Evolutionary conservation across 805 yeast genomes (phyloP).

Genomic region (Kodamaea jinghongensis): DNA sequence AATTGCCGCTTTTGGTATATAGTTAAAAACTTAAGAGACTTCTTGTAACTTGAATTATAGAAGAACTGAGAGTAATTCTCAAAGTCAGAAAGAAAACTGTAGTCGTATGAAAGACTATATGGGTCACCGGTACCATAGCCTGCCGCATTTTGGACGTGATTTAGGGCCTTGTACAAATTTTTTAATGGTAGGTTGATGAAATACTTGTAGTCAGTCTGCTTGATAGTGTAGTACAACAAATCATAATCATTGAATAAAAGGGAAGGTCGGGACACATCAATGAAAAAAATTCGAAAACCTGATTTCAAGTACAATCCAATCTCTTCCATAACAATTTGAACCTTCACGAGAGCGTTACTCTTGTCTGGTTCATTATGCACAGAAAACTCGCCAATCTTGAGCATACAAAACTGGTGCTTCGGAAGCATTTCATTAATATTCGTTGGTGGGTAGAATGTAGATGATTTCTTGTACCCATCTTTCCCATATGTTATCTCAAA

Average conservation of each 20-base stretch:
- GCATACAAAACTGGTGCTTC: slow-evolving; percentile 45
- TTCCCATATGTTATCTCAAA: slow-evolving; percentile 43
- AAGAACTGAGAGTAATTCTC: slow-evolving; percentile 33
- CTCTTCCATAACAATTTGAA: slow-evolving; percentile 53
- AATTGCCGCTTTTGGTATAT: slow-evolving; percentile 42
- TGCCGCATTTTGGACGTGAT: slow-evolving; percentile 19
- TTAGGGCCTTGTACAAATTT: slow-evolving; percentile 46
- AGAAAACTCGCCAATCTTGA: slow-evolving; percentile 50
- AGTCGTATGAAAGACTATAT: slow-evolving; percentile 10
- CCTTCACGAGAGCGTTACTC: slow-evolving; percentile 26
- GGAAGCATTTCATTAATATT: slow-evolving; percentile 60
- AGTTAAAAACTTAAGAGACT: slow-evolving; percentile 40
- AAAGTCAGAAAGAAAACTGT: slow-evolving; percentile 14
- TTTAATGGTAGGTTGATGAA: slow-evolving; percentile 47
- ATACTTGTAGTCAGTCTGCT: slow-evolving; percentile 39
- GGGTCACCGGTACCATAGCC: slow-evolving; percentile 21
- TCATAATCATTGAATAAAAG: slow-evolving; percentile 41
- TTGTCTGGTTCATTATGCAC: slow-evolving; percentile 15
- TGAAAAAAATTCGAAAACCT: slow-evolving; percentile 46
- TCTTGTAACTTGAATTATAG: slow-evolving; percentile 26
- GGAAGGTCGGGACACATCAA: slow-evolving; percentile 44
- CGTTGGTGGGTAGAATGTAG: slow-evolving; percentile 52
- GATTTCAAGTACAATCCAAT: slow-evolving; percentile 52
- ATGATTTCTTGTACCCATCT: slow-evolving; percentile 22
- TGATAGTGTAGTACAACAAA: slow-evolving; percentile 39